Base-by-base conservation (phyloP, 352 stramenopile genomes). In the Phytophthora pluvialis region DNA sequence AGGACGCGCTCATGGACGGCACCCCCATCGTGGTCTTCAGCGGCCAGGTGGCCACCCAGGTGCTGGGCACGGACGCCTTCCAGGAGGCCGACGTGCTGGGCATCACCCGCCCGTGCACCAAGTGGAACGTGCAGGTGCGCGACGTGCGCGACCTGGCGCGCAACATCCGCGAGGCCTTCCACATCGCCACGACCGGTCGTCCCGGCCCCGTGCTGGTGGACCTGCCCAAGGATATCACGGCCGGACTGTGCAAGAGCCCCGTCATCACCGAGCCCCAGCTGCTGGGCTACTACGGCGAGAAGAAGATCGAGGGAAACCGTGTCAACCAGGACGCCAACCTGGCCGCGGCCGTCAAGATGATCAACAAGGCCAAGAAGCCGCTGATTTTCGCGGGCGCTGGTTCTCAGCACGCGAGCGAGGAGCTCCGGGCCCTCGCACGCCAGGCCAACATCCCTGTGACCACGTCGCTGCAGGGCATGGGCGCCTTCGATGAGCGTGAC, bases 61-160 rank as follows among this genome's bases (percentile, higher is more conserved):
- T 97, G 60, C 91, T 97, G 9, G 78, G 83, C 44, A 95, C 77
- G 52, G 95, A 98, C 77, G 95, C 95, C 29, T 98, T 98, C 75
- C 95, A 98, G 67, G 90, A 92, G 46, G 86, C 87, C 25, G 88
- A 95, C 59, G 80, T 95, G 32, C 52, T 95, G 51, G 88, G 88
- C 39, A 95, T 93, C 79, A 97, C 68, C 36, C 87, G 80, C 16
- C 93, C 94, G 25, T 97, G 91, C 67, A 98, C 95, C 61, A 99
- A 99, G 86, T 98, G 94, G 94, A 98, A 97, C 64, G 95, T 98
- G 65, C 93, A 98, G 71, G 97, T 99, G 70, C 97, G 96, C 54
- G 91, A 91, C 72, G 92, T 98, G 21, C 97, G 97, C 43, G 96
- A 99, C 69, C 74, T 99, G 56, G 94, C 96, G 8, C 89, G 96